A percentile compares a stretch with the other conserved stretches of the same genome.
phyloP scores from a whole-genome alignment of 305 asterid species.

The Striga hermonthica region DNA sequence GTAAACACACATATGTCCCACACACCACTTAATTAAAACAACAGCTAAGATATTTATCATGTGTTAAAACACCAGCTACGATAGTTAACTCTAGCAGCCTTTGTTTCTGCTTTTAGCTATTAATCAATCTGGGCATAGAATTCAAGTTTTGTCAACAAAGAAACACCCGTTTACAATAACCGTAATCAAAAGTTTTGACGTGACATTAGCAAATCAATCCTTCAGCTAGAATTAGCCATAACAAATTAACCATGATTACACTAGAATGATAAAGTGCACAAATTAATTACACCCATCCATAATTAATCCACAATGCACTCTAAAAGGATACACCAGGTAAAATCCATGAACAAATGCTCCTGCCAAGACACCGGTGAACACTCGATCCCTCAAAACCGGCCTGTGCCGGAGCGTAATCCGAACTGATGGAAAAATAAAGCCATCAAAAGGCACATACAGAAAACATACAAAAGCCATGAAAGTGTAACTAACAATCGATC shows the following conservation, averaged over 20 bases:
- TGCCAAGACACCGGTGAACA: conserved; percentile 66
- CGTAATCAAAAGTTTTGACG: too few species aligned
- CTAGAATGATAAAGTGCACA: too few species aligned
- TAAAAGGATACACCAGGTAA: conserved; percentile 83
- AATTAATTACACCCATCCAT: neutral
- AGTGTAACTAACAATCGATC: conserved; percentile 1
- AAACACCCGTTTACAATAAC: neutral
- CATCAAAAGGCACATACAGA: conserved; percentile 10
- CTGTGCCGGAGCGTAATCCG: conserved; percentile 71
- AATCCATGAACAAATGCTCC: conserved; percentile 88
- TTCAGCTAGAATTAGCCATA: neutral
- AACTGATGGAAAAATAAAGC: conserved; percentile 42
- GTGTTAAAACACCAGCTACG: too few species aligned
- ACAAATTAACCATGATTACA: too few species aligned
- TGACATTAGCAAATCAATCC: neutral
- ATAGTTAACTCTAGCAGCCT: neutral
- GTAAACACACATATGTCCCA: neutral
- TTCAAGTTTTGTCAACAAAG: neutral
- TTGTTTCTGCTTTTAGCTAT: neutral
- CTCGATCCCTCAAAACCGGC: conserved; percentile 88
- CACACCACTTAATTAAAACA: neutral
- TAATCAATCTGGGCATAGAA: neutral
- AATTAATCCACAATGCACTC: conserved; percentile 6
- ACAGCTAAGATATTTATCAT: too few species aligned
- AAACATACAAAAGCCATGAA: neutral